Percentiles rank a stretch among this genome's conserved stretches.
These are phyloP conservation scores for Colletotrichum spinosum DNA, from an alignment of 2,329 filamentous ascomycete genomes.

Conservation along the genomic window DNA sequence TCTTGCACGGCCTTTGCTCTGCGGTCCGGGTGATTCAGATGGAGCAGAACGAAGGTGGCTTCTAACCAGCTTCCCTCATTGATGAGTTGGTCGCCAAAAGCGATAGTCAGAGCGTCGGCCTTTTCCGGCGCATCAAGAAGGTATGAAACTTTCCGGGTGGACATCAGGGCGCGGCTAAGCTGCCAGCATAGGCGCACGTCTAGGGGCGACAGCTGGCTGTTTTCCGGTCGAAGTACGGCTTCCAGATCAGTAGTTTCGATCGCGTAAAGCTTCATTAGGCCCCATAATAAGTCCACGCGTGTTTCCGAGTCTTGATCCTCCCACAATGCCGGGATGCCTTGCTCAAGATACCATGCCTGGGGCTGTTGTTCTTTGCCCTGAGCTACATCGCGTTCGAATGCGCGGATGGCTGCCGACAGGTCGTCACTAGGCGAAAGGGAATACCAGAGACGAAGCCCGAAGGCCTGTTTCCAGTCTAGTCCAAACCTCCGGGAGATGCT, in stretches of 20 bases:
- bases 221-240: slow-evolving; percentile 79
- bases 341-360: slow-evolving; percentile 76
- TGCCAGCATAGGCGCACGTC: slow-evolving; percentile 87
- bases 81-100: slow-evolving; percentile 74
- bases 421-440: slow-evolving; percentile 75
- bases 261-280: slow-evolving; percentile 84
- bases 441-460: slow-evolving; percentile 93
- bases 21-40: slow-evolving; percentile 72
- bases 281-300: slow-evolving; percentile 86
- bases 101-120: slow-evolving; percentile 73
- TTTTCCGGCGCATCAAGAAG: slow-evolving; percentile 67
- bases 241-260: slow-evolving; percentile 70
- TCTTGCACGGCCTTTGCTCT: slow-evolving; percentile 78
- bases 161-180: slow-evolving; percentile 75
- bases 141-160: slow-evolving; percentile 63
- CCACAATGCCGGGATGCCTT: slow-evolving; percentile 69
- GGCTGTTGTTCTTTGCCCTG: slow-evolving; percentile 79
- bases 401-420: slow-evolving; percentile 77
- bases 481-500: slow-evolving; percentile 85
- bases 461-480: slow-evolving; percentile 93
- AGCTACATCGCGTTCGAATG: slow-evolving; percentile 79
- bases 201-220: slow-evolving; percentile 79
- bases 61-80: slow-evolving; percentile 75
- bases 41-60: slow-evolving; percentile 81
- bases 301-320: slow-evolving; percentile 67